Percentiles rank a stretch among this genome's conserved stretches.
Evolutionary conservation across 345 rosid genomes (phyloP).

Genomic region (Ceriops zippeliana): DNA sequence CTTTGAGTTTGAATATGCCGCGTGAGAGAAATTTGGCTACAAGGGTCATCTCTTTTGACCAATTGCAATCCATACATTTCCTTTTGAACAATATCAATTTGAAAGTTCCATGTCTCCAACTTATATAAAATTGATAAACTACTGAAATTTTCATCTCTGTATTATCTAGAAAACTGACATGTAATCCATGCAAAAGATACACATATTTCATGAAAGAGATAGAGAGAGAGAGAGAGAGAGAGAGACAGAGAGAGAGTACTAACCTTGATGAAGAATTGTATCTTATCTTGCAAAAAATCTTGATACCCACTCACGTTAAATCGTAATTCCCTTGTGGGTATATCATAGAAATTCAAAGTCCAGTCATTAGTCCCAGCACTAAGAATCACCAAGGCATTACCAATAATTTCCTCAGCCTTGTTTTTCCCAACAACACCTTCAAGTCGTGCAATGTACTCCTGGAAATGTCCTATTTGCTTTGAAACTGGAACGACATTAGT

Average conservation of each 20-base stretch:
- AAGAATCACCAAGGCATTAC: constrained; percentile 37
- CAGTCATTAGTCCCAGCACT: constrained; percentile 69
- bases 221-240: neutral
- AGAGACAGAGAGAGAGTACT: neutral
- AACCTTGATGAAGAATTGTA: constrained; percentile 42
- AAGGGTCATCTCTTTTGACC: too few relatives aligned
- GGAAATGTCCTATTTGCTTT: constrained; percentile 40
- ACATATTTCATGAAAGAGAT: too few relatives aligned
- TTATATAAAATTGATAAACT: too few relatives aligned
- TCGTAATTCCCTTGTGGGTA: constrained; percentile 32
- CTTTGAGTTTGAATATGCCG: too few relatives aligned
- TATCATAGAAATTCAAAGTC: constrained; percentile 38
- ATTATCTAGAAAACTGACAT: neutral
- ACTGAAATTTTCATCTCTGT: too few relatives aligned
- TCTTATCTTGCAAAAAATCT: constrained; percentile 33
- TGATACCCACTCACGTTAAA: constrained; percentile 41
- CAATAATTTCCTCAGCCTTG: constrained; percentile 36
- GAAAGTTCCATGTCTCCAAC: too few relatives aligned
- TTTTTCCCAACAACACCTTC: constrained; percentile 28
- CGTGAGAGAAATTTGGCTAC: too few relatives aligned
- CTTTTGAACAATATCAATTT: too few relatives aligned
- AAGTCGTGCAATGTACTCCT: constrained; percentile 35
- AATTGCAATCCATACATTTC: too few relatives aligned
- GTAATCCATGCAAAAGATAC: neutral
- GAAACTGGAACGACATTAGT: constrained; percentile 31